phyloP scores from a whole-genome alignment of 352 stramenopile species.

The Globisporangium paroecandrum region DNA sequence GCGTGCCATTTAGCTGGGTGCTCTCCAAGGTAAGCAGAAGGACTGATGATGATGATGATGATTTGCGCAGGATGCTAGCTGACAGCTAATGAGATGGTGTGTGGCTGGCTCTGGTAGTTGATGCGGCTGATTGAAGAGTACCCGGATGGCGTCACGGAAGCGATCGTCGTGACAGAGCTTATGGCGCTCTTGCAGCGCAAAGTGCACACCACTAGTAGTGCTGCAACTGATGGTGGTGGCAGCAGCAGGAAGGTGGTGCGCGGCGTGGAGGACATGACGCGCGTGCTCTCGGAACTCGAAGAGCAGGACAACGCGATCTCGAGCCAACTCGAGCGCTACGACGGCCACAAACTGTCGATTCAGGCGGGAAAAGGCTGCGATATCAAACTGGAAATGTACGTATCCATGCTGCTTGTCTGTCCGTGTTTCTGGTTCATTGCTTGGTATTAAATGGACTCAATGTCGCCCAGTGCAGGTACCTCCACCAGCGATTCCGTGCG shows the following conservation, averaged over 20 bases:
- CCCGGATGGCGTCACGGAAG: slow-evolving; percentile 63
- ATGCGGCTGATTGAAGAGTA: slow-evolving; percentile 60
- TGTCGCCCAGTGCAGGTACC: slow-evolving; percentile 31
- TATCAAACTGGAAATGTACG: slow-evolving; percentile 26
- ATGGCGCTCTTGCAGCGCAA: slow-evolving; percentile 38
- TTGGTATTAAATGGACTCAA: background rate
- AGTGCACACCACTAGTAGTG: slow-evolving; percentile 1
- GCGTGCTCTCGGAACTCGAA: slow-evolving; percentile 40
- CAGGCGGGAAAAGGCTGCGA: slow-evolving; percentile 23
- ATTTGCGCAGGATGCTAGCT: background rate
- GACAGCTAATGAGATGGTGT: background rate
- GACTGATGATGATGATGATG: background rate
- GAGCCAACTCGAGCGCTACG: slow-evolving; percentile 29
- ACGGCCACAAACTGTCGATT: slow-evolving; percentile 39
- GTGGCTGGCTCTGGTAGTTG: slow-evolving; percentile 21
- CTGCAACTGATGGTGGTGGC: background rate
- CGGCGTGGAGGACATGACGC: slow-evolving; percentile 27
- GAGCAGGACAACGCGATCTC: slow-evolving; percentile 30
- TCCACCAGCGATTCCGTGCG: slow-evolving; percentile 58
- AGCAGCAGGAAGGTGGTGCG: slow-evolving; percentile 28
- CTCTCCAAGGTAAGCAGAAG: slow-evolving; percentile 33
- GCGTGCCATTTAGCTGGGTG: slow-evolving; percentile 55
- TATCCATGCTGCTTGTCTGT: background rate
- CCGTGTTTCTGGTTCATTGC: background rate
- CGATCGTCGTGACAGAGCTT: slow-evolving; percentile 60